Percentiles rank a stretch among this genome's conserved stretches.
Conservation (phyloP, 805 yeast genomes). For the Cyberlindnera xylosilytica region DNA sequence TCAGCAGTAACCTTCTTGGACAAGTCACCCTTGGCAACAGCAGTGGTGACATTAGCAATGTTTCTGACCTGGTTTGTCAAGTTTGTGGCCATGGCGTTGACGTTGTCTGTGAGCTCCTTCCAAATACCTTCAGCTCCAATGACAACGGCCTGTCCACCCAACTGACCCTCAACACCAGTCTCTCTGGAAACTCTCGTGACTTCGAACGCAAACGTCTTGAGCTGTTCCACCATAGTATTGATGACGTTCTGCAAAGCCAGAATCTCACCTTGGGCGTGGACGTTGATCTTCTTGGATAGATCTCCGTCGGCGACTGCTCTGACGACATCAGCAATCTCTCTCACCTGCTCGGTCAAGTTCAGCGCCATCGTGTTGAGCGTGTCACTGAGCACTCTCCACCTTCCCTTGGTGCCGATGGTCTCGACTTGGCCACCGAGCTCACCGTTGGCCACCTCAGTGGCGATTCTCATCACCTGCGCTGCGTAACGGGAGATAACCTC, state of each 20-base stretch:
- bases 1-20: slow-evolving; percentile 84
- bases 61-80: slow-evolving; percentile 86
- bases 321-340: slow-evolving; percentile 86
- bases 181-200: slow-evolving; percentile 86
- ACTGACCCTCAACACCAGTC: slow-evolving; percentile 83
- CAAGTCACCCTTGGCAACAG: slow-evolving; percentile 87
- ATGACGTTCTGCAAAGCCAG: slow-evolving; percentile 80
- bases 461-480: slow-evolving; percentile 69
- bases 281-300: slow-evolving; percentile 76
- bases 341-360: slow-evolving; percentile 81
- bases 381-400: slow-evolving; percentile 81
- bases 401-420: slow-evolving; percentile 80
- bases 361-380: slow-evolving; percentile 87
- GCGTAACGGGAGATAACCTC: slow-evolving; percentile 71
- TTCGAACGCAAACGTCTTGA: slow-evolving; percentile 83
- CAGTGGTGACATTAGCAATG: slow-evolving; percentile 81
- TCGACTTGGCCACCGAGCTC: slow-evolving; percentile 88
- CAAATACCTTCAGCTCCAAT: slow-evolving; percentile 84
- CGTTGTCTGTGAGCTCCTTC: slow-evolving; percentile 86
- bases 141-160: slow-evolving; percentile 86
- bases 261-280: slow-evolving; percentile 88
- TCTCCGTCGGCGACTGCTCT: slow-evolving; percentile 93
- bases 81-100: slow-evolving; percentile 87
- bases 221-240: slow-evolving; percentile 85
- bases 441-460: slow-evolving; percentile 89